A percentile compares a stretch with the other conserved stretches of the same genome.
Evolutionary conservation across 2,329 filamentous ascomycete genomes (phyloP).

Genomic region (Macrophomina pseudophaseolina): DNA sequence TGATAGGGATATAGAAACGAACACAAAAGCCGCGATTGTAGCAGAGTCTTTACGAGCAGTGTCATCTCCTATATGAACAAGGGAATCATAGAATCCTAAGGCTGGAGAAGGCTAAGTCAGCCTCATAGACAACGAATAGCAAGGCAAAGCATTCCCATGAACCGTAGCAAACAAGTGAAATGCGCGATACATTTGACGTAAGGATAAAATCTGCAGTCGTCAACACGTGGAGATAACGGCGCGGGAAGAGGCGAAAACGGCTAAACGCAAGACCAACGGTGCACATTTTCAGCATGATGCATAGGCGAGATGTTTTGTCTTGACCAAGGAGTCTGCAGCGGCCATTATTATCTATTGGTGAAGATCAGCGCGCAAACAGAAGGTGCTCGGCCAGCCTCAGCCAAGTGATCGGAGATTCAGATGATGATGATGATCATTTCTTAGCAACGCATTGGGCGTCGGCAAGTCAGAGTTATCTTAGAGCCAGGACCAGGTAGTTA

Average conservation of each 20-base stretch:
- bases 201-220: neutral
- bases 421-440: neutral
- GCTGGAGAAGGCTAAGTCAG: neutral
- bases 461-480: neutral
- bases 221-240: neutral
- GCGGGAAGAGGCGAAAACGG: neutral
- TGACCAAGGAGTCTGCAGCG: too few relatives aligned
- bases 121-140: neutral
- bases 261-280: neutral
- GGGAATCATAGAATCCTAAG: neutral
- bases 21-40: too few relatives aligned
- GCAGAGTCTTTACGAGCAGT: neutral
- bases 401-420: neutral
- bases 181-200: neutral
- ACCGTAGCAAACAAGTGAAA: neutral
- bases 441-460: neutral
- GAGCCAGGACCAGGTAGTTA: neutral
- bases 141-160: neutral
- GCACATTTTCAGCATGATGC: neutral
- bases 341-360: neutral
- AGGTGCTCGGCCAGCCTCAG: neutral
- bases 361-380: too few relatives aligned
- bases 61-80: neutral
- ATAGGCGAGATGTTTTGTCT: too few relatives aligned
- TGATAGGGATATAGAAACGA: neutral